Evolutionary conservation across 257 asterid species (phyloP), one percentile per base, ranked within the genome.

Genomic region (Knoxia roxburghii): DNA sequence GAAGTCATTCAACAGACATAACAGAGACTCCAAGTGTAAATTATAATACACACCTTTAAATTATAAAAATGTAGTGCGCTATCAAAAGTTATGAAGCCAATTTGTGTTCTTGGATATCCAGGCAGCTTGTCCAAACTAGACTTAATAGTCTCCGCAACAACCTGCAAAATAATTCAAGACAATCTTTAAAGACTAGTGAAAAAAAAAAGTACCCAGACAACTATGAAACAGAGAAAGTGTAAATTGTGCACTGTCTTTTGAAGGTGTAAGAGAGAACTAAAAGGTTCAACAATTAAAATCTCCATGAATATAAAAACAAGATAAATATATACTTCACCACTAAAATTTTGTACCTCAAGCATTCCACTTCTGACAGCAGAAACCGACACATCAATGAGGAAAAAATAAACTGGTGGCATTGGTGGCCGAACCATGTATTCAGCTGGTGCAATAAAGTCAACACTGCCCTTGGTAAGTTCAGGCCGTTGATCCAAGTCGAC

Each of bases 351-450:
- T 85, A 93, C 98, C 97, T 89, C 94, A 62, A 93, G 87, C 96
- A 89, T 85, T 68, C 98, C 98, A 58, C 96, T 93, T 74, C 75
- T 85, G 64, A 86, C 93, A 55, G 98, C 93, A 78, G 91, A 87
- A 75, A 86, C 75, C 35, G 98, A 93, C 54, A 89, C 97, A 68
- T 93, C 97, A 32, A 93, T 93, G 78, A 93, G 96, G 68, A 92
- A 92, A 80, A 92, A 89, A 68, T 83, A 92, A 52, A 79, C 65
- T 60, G 65, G 65, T 12, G 65, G 65, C 65, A 60, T 93, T 57
- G 98, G 98, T 68, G 96, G 94, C 55, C 97, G 95, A 84, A 89
- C 87, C 97, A 93, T 93, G 78, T 93, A 93, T 64, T 93, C 98
- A 66, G 96, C 83, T 64, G 98, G 97, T 64, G 98, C 98, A 68